Base-by-base conservation (phyloP, 257 asterid genomes). In the Ocimum tenuiflorum region DNA sequence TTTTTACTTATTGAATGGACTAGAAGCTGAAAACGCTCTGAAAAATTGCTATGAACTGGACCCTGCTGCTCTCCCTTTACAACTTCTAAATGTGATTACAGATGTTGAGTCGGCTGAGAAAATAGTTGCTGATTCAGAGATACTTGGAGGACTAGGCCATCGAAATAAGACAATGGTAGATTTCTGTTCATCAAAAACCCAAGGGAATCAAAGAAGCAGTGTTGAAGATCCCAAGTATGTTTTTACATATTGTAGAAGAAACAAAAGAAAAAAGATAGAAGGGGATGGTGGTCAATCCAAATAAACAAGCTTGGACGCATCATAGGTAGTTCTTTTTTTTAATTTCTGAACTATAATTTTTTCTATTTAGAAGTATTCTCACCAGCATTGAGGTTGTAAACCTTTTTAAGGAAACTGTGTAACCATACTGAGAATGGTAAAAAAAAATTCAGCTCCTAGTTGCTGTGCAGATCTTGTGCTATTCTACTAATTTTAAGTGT, bases 11-110 rank as follows among this genome's bases (percentile, higher is more conserved):
- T 51, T 89, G 53, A 80, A 80, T 54, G 86, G 83, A 52, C 69
- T 70, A 49, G 89, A 85, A 79, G 82, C 80, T 80, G 73, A 60
- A 60, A 73, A 75, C 60, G 78, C 67, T 75, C 86, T 77, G 23
- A 51, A 39, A 11, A 84, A 78, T 70, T 81, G 83, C 75, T 66
- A 68, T 22, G 95, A 89, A 79, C 75, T 89, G 73, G 95, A 89
- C 75, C 91, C 96, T 50, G 95, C 92, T 43, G 90, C 96, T 47
- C 72, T 89, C 69, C 90, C 96, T 27, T 57, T 72, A 59, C 92
- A 83, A 64, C 90, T 86, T 71, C 88, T 86, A 60, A 75, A 73
- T 22, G 75, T 79, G 53, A 63, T 72, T 60, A 67, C 69, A 35
- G 84, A 69, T 50, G 73, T 60, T 13, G 66, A 61, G 59, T 79